phyloP scores from a whole-genome alignment of 768 basidiomycete genomes.

The Tephrocybe sp. region DNA sequence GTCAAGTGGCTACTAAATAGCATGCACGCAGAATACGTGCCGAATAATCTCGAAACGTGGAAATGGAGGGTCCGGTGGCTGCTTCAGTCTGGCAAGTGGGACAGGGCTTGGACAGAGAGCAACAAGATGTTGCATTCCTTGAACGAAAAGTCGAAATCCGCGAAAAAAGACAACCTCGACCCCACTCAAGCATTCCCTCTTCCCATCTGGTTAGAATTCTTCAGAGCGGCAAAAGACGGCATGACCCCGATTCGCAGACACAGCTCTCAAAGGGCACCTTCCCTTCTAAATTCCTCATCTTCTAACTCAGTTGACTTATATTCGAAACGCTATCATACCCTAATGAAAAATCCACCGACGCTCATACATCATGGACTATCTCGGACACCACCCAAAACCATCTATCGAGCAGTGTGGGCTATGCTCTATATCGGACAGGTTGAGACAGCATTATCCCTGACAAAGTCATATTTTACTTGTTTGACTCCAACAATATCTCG shows the following conservation, averaged over 20 bases:
- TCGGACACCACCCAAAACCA: constrained; percentile 37
- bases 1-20: constrained; percentile 41
- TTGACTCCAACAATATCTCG: constrained; percentile 43
- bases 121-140: constrained; percentile 17
- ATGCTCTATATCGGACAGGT: constrained; percentile 42
- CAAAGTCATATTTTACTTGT: constrained; percentile 44
- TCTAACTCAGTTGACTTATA: constrained; percentile 7
- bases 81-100: constrained; percentile 55
- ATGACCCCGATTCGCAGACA: background rate
- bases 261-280: too few species aligned
- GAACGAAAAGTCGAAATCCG: constrained; percentile 2
- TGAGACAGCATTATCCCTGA: constrained; percentile 40
- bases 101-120: constrained; percentile 51
- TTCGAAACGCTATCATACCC: constrained; percentile 30
- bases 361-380: constrained; percentile 31
- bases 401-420: constrained; percentile 43
- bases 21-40: constrained; percentile 44
- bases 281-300: background rate
- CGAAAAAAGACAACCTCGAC: too few species aligned
- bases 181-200: too few species aligned
- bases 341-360: constrained; percentile 41
- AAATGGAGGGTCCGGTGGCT: constrained; percentile 57
- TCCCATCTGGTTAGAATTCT: too few species aligned
- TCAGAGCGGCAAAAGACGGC: background rate
- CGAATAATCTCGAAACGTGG: constrained; percentile 50